Conservation (phyloP, 805 yeast genomes). For the Ogataea paraovalis region DNA sequence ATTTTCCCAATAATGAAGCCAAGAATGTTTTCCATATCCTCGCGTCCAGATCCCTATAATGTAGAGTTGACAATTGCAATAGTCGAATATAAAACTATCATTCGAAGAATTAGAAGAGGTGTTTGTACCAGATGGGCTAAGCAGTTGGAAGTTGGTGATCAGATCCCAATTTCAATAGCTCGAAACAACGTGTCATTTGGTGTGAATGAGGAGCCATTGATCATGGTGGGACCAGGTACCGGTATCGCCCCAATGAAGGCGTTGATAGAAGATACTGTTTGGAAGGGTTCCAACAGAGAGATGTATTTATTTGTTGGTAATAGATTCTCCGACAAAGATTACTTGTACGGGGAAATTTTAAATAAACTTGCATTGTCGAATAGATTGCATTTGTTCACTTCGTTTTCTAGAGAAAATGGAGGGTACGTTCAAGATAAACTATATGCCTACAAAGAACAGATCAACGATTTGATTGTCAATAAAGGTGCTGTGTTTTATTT, state of each 20-base stretch:
- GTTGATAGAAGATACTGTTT: slow-evolving; percentile 43
- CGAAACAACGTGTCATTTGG: slow-evolving; percentile 39
- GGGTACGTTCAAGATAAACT: slow-evolving; percentile 80
- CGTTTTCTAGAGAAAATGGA: slow-evolving; percentile 47
- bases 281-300: slow-evolving; percentile 21
- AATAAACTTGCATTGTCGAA: slow-evolving; percentile 29
- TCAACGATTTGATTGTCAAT: slow-evolving; percentile 52
- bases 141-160: slow-evolving; percentile 42
- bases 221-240: slow-evolving; percentile 90
- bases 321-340: slow-evolving; percentile 63
- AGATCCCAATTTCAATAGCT: slow-evolving; percentile 49
- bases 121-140: slow-evolving; percentile 77
- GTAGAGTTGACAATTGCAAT: slow-evolving; percentile 77
- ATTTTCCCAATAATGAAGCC: slow-evolving; percentile 77
- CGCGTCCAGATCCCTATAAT: slow-evolving; percentile 37
- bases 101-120: slow-evolving; percentile 73
- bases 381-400: slow-evolving; percentile 38
- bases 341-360: slow-evolving; percentile 58
- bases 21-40: slow-evolving; percentile 81
- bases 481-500: slow-evolving; percentile 63
- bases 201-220: slow-evolving; percentile 39
- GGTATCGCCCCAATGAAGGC: slow-evolving; percentile 93
- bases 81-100: slow-evolving; percentile 80
- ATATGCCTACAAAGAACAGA: slow-evolving; percentile 42
- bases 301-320: slow-evolving; percentile 72